A percentile compares a stretch with the other conserved stretches of the same genome.
Evolutionary conservation across 371 early-diverging fungal species (phyloP).

Genomic region (Actinomucor elegans): DNA sequence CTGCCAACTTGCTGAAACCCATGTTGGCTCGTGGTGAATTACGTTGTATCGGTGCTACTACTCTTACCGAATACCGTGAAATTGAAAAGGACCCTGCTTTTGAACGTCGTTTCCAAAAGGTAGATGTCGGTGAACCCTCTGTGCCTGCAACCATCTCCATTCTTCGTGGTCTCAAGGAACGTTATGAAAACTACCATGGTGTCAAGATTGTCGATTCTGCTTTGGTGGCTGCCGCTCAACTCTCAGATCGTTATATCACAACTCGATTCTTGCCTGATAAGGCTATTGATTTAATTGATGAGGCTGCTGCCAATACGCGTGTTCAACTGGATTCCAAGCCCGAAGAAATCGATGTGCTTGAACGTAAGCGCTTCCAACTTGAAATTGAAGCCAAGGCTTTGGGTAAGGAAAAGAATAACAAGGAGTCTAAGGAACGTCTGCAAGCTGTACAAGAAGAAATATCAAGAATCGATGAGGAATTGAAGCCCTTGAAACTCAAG

Average conservation of each 20-base stretch:
- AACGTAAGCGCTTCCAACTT: slow-evolving; percentile 86
- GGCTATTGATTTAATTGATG: slow-evolving; percentile 90
- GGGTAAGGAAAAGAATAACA: slow-evolving; percentile 87
- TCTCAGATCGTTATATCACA: slow-evolving; percentile 80
- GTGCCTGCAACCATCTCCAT: slow-evolving; percentile 84
- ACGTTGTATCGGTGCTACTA: slow-evolving; percentile 92
- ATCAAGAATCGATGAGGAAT: slow-evolving; percentile 76
- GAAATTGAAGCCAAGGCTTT: slow-evolving; percentile 95
- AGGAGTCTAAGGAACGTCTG: slow-evolving; percentile 76
- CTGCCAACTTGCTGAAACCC: slow-evolving; percentile 92
- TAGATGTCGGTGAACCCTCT: slow-evolving; percentile 80
- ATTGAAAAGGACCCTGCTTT: slow-evolving; percentile 91
- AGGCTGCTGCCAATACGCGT: slow-evolving; percentile 93
- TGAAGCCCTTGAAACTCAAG: slow-evolving; percentile 85
- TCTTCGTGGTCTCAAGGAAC: slow-evolving; percentile 81
- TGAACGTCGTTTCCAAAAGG: slow-evolving; percentile 88
- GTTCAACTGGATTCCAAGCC: slow-evolving; percentile 96
- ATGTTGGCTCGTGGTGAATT: slow-evolving; percentile 85
- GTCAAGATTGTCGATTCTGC: slow-evolving; percentile 83
- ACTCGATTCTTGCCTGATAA: slow-evolving; percentile 78
- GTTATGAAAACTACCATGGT: slow-evolving; percentile 86
- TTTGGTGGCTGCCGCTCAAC: slow-evolving; percentile 76
- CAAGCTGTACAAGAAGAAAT: slow-evolving; percentile 83
- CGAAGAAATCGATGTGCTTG: slow-evolving; percentile 92
- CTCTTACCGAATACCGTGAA: slow-evolving; percentile 80